Conservation (phyloP, 306 rosid genomes). For the Canavalia gladiata region DNA sequence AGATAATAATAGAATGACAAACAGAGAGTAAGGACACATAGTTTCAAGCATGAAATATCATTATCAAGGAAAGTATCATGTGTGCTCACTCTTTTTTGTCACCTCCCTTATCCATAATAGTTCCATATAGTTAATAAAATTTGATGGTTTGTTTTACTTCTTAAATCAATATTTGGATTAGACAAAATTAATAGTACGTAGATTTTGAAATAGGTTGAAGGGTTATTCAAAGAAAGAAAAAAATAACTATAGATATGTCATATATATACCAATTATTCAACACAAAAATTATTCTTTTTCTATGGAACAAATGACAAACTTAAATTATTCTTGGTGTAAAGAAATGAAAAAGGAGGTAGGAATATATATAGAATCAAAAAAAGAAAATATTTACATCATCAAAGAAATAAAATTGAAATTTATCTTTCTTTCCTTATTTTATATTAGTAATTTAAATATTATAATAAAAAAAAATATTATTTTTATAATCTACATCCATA, state of each 20-base stretch:
- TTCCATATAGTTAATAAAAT: background rate
- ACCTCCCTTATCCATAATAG: conserved; percentile 72
- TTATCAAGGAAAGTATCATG: conserved; percentile 82
- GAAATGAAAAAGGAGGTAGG: conserved; percentile 46
- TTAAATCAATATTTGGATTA: background rate
- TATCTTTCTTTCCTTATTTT: conserved; percentile 56
- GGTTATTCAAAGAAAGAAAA: no score
- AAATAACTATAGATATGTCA: no score
- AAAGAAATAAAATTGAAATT: conserved; percentile 80
- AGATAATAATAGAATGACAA: conserved; percentile 73
- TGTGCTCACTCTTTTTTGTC: conserved; percentile 99
- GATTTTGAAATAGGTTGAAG: no score
- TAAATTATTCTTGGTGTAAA: conserved; percentile 48
- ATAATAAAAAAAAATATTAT: conserved; percentile 51
- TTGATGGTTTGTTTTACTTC: background rate
- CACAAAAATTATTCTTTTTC: conserved; percentile 41
- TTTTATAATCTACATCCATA: conserved; percentile 47
- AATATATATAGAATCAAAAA: conserved; percentile 70
- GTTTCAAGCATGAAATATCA: conserved; percentile 73
- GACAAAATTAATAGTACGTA: no score
- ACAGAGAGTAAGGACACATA: conserved; percentile 92
- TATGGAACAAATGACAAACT: conserved; percentile 37
- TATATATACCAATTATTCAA: background rate
- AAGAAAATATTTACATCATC: conserved; percentile 54
- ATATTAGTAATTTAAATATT: conserved; percentile 47